Conservation (phyloP, 805 yeast species). For the Saccharomyces cerevisiae region DNA sequence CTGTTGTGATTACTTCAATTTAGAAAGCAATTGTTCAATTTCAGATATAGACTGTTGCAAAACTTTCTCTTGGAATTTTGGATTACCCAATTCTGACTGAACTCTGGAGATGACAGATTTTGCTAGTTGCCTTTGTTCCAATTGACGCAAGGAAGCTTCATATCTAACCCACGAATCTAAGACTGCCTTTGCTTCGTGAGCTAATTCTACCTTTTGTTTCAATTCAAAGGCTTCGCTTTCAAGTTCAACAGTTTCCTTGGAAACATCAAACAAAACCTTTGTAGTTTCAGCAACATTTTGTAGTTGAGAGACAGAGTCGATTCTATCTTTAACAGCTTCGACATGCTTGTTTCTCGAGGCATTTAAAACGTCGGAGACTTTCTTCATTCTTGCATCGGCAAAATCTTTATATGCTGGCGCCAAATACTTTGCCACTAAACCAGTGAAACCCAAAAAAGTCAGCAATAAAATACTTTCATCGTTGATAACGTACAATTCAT, state of each 20-base stretch:
- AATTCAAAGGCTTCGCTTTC: conserved; percentile 92
- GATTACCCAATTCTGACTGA: conserved; percentile 70
- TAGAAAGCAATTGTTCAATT: conserved; percentile 73
- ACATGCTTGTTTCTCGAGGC: conserved; percentile 86
- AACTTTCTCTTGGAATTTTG: conserved; percentile 89
- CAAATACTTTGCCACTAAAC: conserved; percentile 71
- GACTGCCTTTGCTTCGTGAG: conserved; percentile 85
- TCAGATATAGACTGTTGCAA: conserved; percentile 88
- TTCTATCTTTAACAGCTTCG: conserved; percentile 87
- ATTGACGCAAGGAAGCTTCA: conserved; percentile 92
- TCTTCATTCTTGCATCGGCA: conserved; percentile 80
- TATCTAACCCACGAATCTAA: conserved; percentile 98
- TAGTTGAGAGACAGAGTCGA: conserved; percentile 76
- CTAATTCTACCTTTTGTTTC: conserved; percentile 83
- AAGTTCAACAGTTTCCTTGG: conserved; percentile 92
- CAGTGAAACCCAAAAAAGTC: conserved; percentile 71
- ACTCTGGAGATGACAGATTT: conserved; percentile 81
- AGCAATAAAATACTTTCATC: conserved; percentile 84
- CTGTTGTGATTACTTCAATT: conserved; percentile 19
- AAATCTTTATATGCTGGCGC: conserved; percentile 93
- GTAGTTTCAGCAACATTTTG: conserved; percentile 89
- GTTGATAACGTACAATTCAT: conserved; percentile 85
- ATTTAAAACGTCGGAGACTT: conserved; percentile 74
- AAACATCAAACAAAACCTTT: conserved; percentile 82
- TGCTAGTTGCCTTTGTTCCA: conserved; percentile 89